Base-by-base conservation (phyloP, 192 early-diverging fungal species). In the Coemansia aciculifera region DNA sequence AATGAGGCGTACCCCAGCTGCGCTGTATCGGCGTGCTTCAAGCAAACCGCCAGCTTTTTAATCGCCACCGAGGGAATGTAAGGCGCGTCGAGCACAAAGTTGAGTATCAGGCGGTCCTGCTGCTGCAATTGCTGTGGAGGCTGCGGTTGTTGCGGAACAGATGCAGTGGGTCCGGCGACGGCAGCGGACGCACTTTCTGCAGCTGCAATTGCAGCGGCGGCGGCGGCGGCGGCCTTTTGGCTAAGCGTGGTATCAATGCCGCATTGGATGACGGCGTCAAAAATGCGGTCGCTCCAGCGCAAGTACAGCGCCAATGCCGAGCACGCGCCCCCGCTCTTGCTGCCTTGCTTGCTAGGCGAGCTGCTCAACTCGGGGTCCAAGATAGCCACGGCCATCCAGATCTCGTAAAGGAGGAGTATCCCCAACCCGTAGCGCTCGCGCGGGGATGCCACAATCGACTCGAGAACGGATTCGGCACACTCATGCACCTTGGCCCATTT, bases 351-450 rank as follows among this genome's bases (percentile, higher is more conserved):
- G 13, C 43, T 57, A 0, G 71, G 71, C 13, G 44, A 39, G 42
- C 60, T 54, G 19, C 59, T 17, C 59, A 77, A 60, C 21, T 74
- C 62, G 11, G 75, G 80, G 42, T 83, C 72, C 12, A 72, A 66
- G 24, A 68, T 64, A 11, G 68, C 62, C 1, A 83, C 75, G 11
- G 80, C 69, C 69, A 83, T 70, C 80, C 80, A 83, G 48, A 83
- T 44, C 75, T 83, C 80, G 40, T 83, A 83, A 27, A 83, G 48
- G 9, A 77, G 44, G 36, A 74, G 44, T 31, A 76, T 64, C 3
- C 68, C 74, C 72, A 83, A 61, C 5, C 56, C 42, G 36, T 83
- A 83, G 21, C 51, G 72, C 44, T 69, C 46, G 1, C 75, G 64
- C 1, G 75, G 75, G 0, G 80, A 56, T 4, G 68, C 69, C 0